Base-by-base conservation (phyloP, 2,329 filamentous ascomycete species). In the Annulohypoxylon truncatum region DNA sequence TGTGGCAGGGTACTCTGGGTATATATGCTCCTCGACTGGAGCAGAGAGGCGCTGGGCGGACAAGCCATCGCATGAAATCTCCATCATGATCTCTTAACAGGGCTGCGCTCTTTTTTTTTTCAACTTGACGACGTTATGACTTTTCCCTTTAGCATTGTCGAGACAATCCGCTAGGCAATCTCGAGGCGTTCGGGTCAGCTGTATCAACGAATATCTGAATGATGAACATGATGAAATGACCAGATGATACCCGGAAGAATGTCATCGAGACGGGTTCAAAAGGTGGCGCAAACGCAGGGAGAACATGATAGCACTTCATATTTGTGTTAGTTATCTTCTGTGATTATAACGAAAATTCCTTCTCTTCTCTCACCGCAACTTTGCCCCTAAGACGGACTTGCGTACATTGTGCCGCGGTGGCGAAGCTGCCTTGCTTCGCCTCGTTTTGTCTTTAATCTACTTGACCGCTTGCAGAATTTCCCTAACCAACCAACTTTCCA, bases 351-450 rank as follows among this genome's bases (percentile, higher is more conserved):
- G 44, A 64, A 26, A 18, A 48, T 15, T 31, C 4, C 15, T 7
- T 48, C 12, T 48, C 28, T 53, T 26, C 28, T 46, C 60, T 66
- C 59, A 66, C 63, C 66, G 63, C 66, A 64, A 66, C 12, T 61
- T 69, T 56, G 38, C 52, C 35, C 26, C 33, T 40, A 10, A 33
- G 48, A 44, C 44, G 47, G 46, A 50, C 10, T 44, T 46, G 29
- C 46, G 28, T 35, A 53, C 6, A n/a, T 38, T 46, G 54, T 12
- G 20, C 29, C 54, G 54, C 59, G 54, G 64, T 63, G 58, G 59
- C 58, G 64, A 55, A 55, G 64, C 54, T 22, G 38, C 38, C 3
- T 6, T 12, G 61, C 61, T 59, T 64, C 63, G 66, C 66, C 59
- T 62, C 66, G 42, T 35, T 65, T 29, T 12, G 13, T 24, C 9